phyloP scores from a whole-genome alignment of 192 early-diverging fungal genomes.

The Powellomyces hirtus region DNA sequence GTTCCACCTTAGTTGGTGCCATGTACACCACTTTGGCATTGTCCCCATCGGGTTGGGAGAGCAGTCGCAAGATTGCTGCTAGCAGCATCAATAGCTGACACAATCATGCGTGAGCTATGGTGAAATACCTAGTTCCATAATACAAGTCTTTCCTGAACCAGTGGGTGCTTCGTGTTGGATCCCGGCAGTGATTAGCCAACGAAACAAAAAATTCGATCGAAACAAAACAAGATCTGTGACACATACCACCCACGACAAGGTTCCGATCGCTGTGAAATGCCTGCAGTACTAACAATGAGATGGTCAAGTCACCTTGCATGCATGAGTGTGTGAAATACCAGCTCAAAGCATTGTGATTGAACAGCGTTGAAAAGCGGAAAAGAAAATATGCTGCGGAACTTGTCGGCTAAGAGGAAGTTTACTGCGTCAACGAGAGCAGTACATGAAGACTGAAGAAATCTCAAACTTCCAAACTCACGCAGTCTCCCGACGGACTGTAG shows the following conservation, averaged over 20 bases:
- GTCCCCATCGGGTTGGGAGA: conserved; percentile 28
- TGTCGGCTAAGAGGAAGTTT: conserved; percentile 32
- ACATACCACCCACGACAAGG: conserved; percentile 45
- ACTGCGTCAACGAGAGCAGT: too few species aligned
- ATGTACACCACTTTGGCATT: conserved; percentile 60
- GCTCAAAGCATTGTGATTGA: conserved; percentile 46
- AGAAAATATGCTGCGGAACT: conserved; percentile 30
- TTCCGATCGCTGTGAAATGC: conserved; percentile 37
- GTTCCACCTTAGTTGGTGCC: conserved; percentile 56
- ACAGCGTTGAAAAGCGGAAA: conserved; percentile 47
- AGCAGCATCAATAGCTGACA: neutral
- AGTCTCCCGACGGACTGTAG: neutral
- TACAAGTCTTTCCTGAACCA: conserved; percentile 64
- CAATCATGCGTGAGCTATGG: neutral
- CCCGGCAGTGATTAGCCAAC: too few species aligned
- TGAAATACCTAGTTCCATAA: conserved; percentile 57
- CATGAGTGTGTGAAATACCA: conserved; percentile 40
- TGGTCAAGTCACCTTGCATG: conserved; percentile 24
- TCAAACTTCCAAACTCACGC: too few species aligned
- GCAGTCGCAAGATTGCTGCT: conserved; percentile 36
- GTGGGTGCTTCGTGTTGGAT: too few species aligned
- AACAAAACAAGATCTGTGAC: neutral
- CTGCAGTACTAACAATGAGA: conserved; percentile 2
- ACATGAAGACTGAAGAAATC: too few species aligned
- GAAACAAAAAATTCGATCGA: neutral